These are phyloP conservation scores for Datura wrightii DNA, from an alignment of 257 asterid species.

Conservation along the genomic window DNA sequence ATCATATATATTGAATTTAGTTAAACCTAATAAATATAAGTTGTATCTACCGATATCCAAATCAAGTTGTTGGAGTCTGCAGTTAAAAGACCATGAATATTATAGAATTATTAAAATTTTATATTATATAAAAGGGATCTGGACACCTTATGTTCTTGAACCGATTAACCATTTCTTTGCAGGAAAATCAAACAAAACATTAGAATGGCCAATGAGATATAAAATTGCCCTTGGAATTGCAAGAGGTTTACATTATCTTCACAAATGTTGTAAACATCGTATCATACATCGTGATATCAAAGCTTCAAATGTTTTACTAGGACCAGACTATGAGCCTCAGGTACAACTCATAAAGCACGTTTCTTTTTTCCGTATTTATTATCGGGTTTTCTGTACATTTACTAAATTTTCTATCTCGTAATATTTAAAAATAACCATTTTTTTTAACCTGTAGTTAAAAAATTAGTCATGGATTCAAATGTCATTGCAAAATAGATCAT, in stretches of 20 bases:
- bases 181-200: slow-evolving; percentile 51
- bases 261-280: slow-evolving; percentile 84
- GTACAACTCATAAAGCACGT: slow-evolving; percentile 32
- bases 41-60: no score
- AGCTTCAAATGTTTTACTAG: slow-evolving; percentile 87
- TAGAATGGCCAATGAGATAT: slow-evolving; percentile 73
- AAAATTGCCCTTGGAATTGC: slow-evolving; percentile 74
- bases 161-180: background rate
- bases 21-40: no score
- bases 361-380: background rate
- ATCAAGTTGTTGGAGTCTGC: no score
- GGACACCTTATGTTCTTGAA: background rate
- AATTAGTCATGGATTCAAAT: background rate
- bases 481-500: background rate
- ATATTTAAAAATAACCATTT: background rate
- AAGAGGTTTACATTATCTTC: slow-evolving; percentile 78
- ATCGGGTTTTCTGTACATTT: background rate
- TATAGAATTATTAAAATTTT: background rate
- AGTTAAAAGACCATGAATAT: background rate
- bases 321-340: slow-evolving; percentile 79
- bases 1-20: no score
- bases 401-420: background rate
- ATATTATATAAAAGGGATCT: background rate
- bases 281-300: slow-evolving; percentile 89
- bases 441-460: background rate